Conservation (phyloP, 257 asterid species). For the Apocynum venetum region DNA sequence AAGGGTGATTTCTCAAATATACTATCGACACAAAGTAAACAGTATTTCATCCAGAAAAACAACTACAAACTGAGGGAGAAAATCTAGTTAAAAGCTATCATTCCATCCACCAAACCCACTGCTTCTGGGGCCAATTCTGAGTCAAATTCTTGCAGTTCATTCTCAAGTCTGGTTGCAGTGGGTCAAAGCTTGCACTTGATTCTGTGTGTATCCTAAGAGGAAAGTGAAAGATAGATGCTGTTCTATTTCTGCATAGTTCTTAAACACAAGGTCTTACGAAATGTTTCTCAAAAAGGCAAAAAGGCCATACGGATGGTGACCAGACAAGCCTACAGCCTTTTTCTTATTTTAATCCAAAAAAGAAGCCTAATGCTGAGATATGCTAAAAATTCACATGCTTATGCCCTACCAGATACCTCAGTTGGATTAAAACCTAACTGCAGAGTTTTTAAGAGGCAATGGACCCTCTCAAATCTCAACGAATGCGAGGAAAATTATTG, state of each 20-base stretch:
- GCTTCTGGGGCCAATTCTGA: background rate
- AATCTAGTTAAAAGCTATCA: background rate
- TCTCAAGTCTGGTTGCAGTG: background rate
- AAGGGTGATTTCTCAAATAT: background rate
- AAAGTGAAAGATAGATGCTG: background rate
- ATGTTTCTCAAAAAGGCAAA: no score
- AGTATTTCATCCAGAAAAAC: background rate
- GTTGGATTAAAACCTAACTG: background rate
- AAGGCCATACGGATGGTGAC: background rate
- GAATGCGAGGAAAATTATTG: background rate
- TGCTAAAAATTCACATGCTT: background rate
- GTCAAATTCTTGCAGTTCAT: background rate
- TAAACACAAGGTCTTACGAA: background rate
- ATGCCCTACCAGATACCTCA: background rate
- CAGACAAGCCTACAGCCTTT: background rate
- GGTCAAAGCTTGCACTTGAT: background rate
- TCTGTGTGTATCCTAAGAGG: background rate
- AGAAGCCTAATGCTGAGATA: background rate
- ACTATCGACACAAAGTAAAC: background rate
- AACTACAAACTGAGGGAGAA: background rate
- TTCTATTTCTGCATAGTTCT: background rate
- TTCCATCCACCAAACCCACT: background rate
- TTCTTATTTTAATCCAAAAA: no score
- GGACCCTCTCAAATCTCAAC: background rate
- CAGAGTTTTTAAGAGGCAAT: background rate